Evolutionary conservation across 345 rosid genomes (phyloP), one percentile per base, ranked within the genome.

Genomic region (Adansonia digitata): DNA sequence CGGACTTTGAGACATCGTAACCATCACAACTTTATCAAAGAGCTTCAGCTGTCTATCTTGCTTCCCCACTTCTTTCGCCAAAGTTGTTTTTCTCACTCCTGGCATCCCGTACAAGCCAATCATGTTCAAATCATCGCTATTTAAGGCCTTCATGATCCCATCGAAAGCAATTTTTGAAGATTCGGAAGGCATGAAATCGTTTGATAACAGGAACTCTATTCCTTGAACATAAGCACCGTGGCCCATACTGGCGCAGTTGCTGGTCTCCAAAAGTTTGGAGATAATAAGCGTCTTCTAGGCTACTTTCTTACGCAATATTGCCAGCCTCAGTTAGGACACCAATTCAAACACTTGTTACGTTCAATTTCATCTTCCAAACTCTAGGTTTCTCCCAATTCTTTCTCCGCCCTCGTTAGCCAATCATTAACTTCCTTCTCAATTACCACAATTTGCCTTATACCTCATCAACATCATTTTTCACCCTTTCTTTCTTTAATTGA

Each of bases 61-160:
- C 5, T 18, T 71, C 1, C 7, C 71, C 0, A 69, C 40, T 74
- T 26, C 73, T 27, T 49, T 62, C 18, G 68, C 82, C 57, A 75
- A 18, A 34, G 82, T 75, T 9, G 76, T 77, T 7, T 77, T 72
- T 14, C 80, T 72, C 1, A 72, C 55, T 0, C 76, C 75, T 0
- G 52, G 20, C 64, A 26, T 46, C 4, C 62, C 74, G 5, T 45
- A 65, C 37, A 78, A 8, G 18, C 71, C 66, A 35, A 78, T 57
- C 53, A 49, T 27, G 7, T 35, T 37, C 6, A 29, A 27, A 0
- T 52, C 2, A 27, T 70, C 45, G 6, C 29, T 35, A 14, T 61
- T 62, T 12, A 74, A 2, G 0, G 59, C 71, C 37, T 69, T 17
- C 42, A 74, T 27, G 15, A 69, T 69, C 29, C 0, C 7, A 3